These are phyloP conservation scores for Chlamydomonas eustigma DNA, from an alignment of 139 green algal species.

Conservation along the genomic window DNA sequence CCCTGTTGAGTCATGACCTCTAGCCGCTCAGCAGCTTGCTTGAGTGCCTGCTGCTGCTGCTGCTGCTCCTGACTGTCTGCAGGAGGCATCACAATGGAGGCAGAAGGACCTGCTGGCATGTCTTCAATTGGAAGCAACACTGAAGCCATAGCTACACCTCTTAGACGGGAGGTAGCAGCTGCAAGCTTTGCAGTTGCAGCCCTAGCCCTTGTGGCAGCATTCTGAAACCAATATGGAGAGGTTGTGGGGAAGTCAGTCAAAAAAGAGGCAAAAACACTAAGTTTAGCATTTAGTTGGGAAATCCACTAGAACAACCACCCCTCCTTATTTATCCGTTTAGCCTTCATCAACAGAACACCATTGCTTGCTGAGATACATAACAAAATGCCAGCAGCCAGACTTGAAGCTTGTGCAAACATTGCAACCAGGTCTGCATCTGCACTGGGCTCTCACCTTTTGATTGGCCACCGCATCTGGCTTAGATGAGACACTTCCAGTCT, in stretches of 20 bases:
- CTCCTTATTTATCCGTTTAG: too few species aligned
- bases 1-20: neutral
- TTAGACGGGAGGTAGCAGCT: neutral
- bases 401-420: too few species aligned
- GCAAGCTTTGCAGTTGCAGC: neutral
- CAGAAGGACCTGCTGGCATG: neutral
- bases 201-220: neutral
- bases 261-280: too few species aligned
- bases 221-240: neutral
- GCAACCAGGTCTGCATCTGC: too few species aligned
- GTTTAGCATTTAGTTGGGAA: too few species aligned
- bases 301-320: too few species aligned
- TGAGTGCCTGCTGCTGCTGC: neutral
- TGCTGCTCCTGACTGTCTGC: neutral
- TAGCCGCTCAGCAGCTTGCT: neutral
- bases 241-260: too few species aligned
- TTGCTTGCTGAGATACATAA: too few species aligned
- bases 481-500: neutral
- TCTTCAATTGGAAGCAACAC: neutral
- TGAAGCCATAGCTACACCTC: neutral
- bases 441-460: slow-evolving; percentile 1
- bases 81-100: too few species aligned
- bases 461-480: neutral
- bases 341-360: too few species aligned
- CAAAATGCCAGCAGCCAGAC: too few species aligned